These are phyloP conservation scores for Bombardia bombarda DNA, from an alignment of 495 filamentous ascomycete genomes.

Conservation along the genomic window DNA sequence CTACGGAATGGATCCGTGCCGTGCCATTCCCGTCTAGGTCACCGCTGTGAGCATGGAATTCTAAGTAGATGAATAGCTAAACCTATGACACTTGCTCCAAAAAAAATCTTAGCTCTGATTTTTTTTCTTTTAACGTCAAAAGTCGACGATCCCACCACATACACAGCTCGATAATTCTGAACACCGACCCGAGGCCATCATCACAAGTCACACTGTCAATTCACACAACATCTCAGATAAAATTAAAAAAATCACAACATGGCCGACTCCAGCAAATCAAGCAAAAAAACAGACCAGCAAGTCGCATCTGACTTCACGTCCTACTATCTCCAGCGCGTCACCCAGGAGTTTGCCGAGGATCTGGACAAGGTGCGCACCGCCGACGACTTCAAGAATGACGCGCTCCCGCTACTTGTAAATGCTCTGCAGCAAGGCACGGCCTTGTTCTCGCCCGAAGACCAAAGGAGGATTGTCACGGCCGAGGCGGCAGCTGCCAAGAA, in stretches of 20 bases:
- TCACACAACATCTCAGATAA: background rate
- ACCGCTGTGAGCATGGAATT: no score
- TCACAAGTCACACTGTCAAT: no score
- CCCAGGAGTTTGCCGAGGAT: slow-evolving; percentile 63
- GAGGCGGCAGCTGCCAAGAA: slow-evolving; percentile 1
- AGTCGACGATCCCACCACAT: no score
- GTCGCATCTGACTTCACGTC: slow-evolving; percentile 44
- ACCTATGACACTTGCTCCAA: no score
- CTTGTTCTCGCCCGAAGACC: slow-evolving; percentile 37
- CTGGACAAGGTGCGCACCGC: slow-evolving; percentile 57
- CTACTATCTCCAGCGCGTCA: slow-evolving; percentile 57
- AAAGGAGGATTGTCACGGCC: slow-evolving; percentile 27
- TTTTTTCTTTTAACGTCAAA: no score
- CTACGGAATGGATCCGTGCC: no score
- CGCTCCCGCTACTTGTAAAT: slow-evolving; percentile 52
- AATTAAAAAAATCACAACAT: background rate
- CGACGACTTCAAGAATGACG: slow-evolving; percentile 57
- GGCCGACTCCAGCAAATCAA: slow-evolving; percentile 2
- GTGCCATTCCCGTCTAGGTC: no score
- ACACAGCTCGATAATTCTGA: no score
- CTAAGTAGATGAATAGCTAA: no score
- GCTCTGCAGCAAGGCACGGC: slow-evolving; percentile 57
- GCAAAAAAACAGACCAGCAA: slow-evolving; percentile 24
- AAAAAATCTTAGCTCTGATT: no score
- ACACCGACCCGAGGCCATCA: no score